Base-by-base conservation (phyloP, 1,139 yeast species). In the Blastobotrys persicus region DNA sequence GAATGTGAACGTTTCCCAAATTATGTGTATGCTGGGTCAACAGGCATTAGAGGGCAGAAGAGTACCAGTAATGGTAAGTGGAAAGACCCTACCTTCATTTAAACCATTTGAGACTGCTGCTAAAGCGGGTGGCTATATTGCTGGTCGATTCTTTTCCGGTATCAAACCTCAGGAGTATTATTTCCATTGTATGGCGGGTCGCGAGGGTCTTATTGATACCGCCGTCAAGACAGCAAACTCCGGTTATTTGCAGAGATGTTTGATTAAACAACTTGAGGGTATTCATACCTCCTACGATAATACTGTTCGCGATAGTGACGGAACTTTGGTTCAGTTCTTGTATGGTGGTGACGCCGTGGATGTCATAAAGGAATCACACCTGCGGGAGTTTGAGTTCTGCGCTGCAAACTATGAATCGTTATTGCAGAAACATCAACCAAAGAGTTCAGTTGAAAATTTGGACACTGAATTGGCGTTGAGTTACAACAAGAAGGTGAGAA, bases 111-210 rank as follows among this genome's bases (percentile, higher is more conserved):
- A 94, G 66, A 92, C 98, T 23, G 92, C 88, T 68, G 96, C 98
- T 4, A 80, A 95, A 68, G 98, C 99, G 31, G 98, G 99, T 77
- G 99, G 99, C 50, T 94, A 89, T 67, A 88, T 94, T 66, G 88
- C 92, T 67, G 95, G 95, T 56, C 86, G 99, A 64, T 94, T 94
- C 82, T 92, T 89, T 70, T 88, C 98, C 35, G 98, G 98, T 70
- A 87, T 94, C 59, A 83, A 88, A 68, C 98, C 98, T n/a, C 99
- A 94, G 73, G 99, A 94, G 69, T 94, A 94, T 71, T 94, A 91
- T 67, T 94, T 94, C 92, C 99, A 94, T 75, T 92, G 98, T 78
- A 94, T 94, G 99, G 99, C 99, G 52, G 99, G 99, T 70, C 85
- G 99, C 77, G 99, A 94, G 78, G 99, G 99, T 73, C 80, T 94